These are phyloP conservation scores for Penicillium aurantiogriseum DNA, from an alignment of 2,329 filamentous ascomycete genomes.

Conservation along the genomic window DNA sequence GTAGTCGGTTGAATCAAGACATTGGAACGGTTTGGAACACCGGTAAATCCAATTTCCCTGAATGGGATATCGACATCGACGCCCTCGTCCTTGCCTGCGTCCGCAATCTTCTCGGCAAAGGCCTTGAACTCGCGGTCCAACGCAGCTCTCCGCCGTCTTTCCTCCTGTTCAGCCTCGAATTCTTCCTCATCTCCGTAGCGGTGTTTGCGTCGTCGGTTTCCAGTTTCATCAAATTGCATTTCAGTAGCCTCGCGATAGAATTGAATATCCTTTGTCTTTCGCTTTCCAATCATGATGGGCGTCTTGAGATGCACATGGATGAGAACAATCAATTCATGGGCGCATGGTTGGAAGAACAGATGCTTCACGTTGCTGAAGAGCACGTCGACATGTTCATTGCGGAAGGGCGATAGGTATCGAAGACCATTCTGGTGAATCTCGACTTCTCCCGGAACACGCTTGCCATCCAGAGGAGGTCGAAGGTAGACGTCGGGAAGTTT, in stretches of 20 bases:
- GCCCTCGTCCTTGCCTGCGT: slow-evolving; percentile 85
- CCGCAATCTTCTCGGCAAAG: slow-evolving; percentile 96
- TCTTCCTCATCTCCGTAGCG: slow-evolving; percentile 97
- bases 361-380: slow-evolving; percentile 98
- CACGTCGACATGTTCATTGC: slow-evolving; percentile 83
- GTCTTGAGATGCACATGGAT: slow-evolving; percentile 98
- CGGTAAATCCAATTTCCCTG: slow-evolving; percentile 92
- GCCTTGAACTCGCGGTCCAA: slow-evolving; percentile 94
- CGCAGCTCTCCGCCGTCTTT: slow-evolving; percentile 83
- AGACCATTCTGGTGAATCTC: slow-evolving; percentile 99
- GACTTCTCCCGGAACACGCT: slow-evolving; percentile 90
- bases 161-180: slow-evolving; percentile 97
- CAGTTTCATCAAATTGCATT: slow-evolving; percentile 98
- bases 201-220: slow-evolving; percentile 96
- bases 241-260: slow-evolving; percentile 98
- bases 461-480: slow-evolving; percentile 91
- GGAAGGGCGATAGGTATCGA: slow-evolving; percentile 80
- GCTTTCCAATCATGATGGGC: slow-evolving; percentile 96
- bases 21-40: slow-evolving; percentile 92
- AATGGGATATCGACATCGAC: slow-evolving; percentile 96
- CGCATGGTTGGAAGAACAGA: slow-evolving; percentile 96
- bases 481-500: slow-evolving; percentile 94
- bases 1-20: slow-evolving; percentile 95
- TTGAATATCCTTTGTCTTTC: slow-evolving; percentile 98
- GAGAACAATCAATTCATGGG: slow-evolving; percentile 93